Evolutionary conservation across 805 yeast genomes (phyloP), one percentile per base, ranked within the genome.

Genomic region (Candida manassasensis): DNA sequence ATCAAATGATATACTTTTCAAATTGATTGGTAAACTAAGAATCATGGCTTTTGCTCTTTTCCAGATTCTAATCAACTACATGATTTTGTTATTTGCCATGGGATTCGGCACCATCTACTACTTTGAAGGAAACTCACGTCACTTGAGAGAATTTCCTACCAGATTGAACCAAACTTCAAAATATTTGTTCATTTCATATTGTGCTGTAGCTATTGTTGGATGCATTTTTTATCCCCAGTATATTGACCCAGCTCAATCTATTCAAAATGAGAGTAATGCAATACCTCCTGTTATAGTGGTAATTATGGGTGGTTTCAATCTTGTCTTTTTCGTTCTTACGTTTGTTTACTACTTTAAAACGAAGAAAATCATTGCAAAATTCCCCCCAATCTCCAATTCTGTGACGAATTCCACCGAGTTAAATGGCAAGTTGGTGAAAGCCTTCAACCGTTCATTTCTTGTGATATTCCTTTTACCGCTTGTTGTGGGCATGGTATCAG

Each of bases 41-140:
- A 21, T 38, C 16, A 22, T 33, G 19, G 14, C 19, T 29, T 15
- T 36, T 19, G 19, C 24, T 9, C 14, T 21, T 13, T 12, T 19
- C 3, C 17, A 6, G 3, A 17, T 37, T 9, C 26, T 38, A 5
- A 9, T 38, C n/a, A 33, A 41, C 8, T 50, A 39, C 29, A 36
- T 48, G 29, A 28, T 49, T 11, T 48, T 59, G 24, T 29, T 57
- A 21, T 56, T 61, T 33, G 41, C 60, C 21, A 59, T 59, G 65
- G 67, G 67, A 1, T 59, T 55, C 33, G 67, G 67, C 3, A 61
- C 59, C 4, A 38, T 58, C 16, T 60, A 55, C 38, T 53, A 49
- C 38, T 54, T 50, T 25, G 40, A 38, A 22, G 50, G 48, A 2
- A 46, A 40, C 7, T 44, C 60, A 10, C 42, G 39, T 27, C 46